Conservation (phyloP, 1,284 basidiomycete species). For the Tremellales sp. region DNA sequence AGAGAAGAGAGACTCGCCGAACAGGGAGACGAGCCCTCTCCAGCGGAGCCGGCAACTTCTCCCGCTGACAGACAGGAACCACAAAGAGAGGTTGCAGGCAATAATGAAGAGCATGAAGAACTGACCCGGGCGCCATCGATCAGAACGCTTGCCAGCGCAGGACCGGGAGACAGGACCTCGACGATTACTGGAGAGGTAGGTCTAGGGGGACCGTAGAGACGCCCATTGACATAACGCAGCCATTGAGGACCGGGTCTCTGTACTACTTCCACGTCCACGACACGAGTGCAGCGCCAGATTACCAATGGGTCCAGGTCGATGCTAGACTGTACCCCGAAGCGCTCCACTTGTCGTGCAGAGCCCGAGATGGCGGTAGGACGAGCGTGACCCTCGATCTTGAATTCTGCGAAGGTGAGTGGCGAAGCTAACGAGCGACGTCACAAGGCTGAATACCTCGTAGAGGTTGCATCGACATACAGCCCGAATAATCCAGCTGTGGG, state of each 20-base stretch:
- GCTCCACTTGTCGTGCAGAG: slow-evolving; percentile 75
- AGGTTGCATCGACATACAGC: slow-evolving; percentile 71
- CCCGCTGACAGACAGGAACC: background rate
- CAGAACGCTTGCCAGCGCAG: slow-evolving; percentile 49
- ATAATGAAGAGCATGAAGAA: slow-evolving; percentile 17
- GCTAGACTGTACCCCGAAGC: slow-evolving; percentile 75
- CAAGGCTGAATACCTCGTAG: slow-evolving; percentile 50
- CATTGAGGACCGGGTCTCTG: slow-evolving; percentile 70
- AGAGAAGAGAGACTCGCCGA: slow-evolving; percentile 45
- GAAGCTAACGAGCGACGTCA: background rate
- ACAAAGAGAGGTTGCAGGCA: no score
- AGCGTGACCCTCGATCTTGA: slow-evolving; percentile 76
- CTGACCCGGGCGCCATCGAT: slow-evolving; percentile 33
- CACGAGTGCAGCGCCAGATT: slow-evolving; percentile 57
- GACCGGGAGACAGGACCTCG: no score
- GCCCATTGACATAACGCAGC: slow-evolving; percentile 53
- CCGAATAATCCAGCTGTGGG: slow-evolving; percentile 69
- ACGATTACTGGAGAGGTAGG: slow-evolving; percentile 53
- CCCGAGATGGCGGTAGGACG: slow-evolving; percentile 68
- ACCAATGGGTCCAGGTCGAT: slow-evolving; percentile 77
- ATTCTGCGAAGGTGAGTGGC: slow-evolving; percentile 57
- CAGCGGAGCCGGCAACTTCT: background rate
- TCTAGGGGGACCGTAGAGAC: background rate
- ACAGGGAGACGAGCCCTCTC: slow-evolving; percentile 7
- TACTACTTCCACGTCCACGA: slow-evolving; percentile 87